phyloP scores from a whole-genome alignment of 2,329 filamentous ascomycete genomes.

The Corniculantispora saksenae region DNA sequence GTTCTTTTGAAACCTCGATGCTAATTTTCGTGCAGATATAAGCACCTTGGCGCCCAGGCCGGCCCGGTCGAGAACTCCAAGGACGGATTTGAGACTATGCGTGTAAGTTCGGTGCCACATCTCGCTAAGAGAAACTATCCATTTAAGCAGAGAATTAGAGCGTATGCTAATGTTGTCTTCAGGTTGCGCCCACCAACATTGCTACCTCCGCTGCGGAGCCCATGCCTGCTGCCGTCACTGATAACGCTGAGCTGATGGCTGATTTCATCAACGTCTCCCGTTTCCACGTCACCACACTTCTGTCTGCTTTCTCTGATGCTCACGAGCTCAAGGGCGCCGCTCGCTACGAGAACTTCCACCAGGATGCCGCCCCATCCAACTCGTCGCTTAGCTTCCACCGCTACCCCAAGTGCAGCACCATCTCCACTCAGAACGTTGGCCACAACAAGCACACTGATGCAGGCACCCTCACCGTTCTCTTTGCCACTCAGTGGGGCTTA shows the following conservation, averaged over 20 bases:
- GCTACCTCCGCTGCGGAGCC: background rate
- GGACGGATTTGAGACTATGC: background rate
- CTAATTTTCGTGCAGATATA: background rate
- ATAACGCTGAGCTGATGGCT: background rate
- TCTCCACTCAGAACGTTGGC: slow-evolving; percentile 49
- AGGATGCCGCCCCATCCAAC: background rate
- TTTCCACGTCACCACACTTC: background rate
- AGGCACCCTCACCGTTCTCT: slow-evolving; percentile 31
- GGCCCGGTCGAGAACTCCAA: background rate
- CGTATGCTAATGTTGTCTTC: background rate
- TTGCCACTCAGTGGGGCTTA: slow-evolving; percentile 32
- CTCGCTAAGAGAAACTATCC: too few species aligned
- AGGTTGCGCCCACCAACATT: background rate
- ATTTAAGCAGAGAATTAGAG: too few species aligned
- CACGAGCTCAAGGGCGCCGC: background rate
- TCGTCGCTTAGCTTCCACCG: background rate
- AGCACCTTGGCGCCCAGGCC: background rate
- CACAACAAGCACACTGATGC: slow-evolving; percentile 33
- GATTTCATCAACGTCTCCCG: background rate
- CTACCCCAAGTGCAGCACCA: background rate
- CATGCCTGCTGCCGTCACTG: background rate
- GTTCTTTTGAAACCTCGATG: background rate
- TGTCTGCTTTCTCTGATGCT: background rate
- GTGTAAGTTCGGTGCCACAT: background rate
- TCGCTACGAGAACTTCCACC: background rate